Conservation (phyloP, 2,329 filamentous ascomycete genomes). For the Aureobasidium sp. region DNA sequence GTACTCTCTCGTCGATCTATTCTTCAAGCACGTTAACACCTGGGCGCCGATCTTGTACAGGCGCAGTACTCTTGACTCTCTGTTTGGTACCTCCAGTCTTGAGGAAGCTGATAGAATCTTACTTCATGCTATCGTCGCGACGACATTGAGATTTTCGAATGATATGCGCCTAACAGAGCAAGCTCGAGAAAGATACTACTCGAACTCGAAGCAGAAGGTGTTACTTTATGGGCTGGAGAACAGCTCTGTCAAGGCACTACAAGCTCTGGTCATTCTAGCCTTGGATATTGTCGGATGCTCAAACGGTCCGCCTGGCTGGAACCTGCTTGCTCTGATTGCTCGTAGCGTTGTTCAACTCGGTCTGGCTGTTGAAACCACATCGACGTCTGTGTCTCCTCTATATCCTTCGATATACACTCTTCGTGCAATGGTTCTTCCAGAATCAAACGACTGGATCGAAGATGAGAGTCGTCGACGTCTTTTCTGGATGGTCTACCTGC, state of each 20-base stretch:
- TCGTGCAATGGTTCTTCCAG: constrained; percentile 73
- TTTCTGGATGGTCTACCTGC: constrained; percentile 90
- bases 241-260: constrained; percentile 77
- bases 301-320: constrained; percentile 88
- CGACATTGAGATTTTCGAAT: constrained; percentile 73
- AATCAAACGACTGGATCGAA: constrained; percentile 77
- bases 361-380: constrained; percentile 72
- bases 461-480: constrained; percentile 76
- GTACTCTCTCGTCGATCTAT: constrained; percentile 51
- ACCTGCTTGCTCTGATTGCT: constrained; percentile 79
- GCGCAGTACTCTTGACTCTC: constrained; percentile 66
- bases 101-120: constrained; percentile 76
- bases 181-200: constrained; percentile 65
- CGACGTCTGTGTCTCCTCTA: constrained; percentile 65
- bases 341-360: constrained; percentile 83
- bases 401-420: constrained; percentile 85
- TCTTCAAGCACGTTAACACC: constrained; percentile 56
- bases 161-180: constrained; percentile 67
- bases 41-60: constrained; percentile 85
- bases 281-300: constrained; percentile 77
- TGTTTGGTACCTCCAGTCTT: constrained; percentile 68
- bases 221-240: constrained; percentile 82
- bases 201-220: constrained; percentile 75
- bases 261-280: constrained; percentile 79
- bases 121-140: constrained; percentile 81